A percentile compares a stretch with the other conserved stretches of the same genome.
Conservation (phyloP, 2,329 filamentous ascomycete species). For the Xylariaceae sp. region DNA sequence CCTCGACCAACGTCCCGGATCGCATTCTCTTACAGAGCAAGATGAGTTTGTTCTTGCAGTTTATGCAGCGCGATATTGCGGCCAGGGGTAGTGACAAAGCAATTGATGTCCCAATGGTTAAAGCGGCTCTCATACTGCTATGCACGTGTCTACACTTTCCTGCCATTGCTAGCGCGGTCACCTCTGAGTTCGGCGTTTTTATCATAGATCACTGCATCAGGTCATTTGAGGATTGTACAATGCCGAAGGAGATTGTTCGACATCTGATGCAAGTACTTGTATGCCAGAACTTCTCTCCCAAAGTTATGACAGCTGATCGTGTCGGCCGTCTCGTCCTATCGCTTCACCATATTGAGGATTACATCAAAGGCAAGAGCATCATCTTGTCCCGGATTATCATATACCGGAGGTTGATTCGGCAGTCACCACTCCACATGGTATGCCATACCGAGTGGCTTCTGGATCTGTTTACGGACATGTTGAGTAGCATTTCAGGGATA, state of each 20-base stretch:
- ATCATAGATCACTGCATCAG: slow-evolving; percentile 76
- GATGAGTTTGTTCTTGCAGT: slow-evolving; percentile 71
- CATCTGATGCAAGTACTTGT: slow-evolving; percentile 76
- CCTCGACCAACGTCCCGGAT: slow-evolving; percentile 78
- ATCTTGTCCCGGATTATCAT: slow-evolving; percentile 70
- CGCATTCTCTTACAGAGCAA: slow-evolving; percentile 66
- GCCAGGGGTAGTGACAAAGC: slow-evolving; percentile 51
- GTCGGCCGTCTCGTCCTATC: slow-evolving; percentile 65
- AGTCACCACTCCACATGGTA: slow-evolving; percentile 66
- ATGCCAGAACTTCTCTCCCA: slow-evolving; percentile 70
- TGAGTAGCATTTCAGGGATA: slow-evolving; percentile 73
- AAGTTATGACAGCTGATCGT: slow-evolving; percentile 67
- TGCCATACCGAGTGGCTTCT: slow-evolving; percentile 72
- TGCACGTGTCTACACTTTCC: slow-evolving; percentile 70
- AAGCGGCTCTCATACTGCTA: slow-evolving; percentile 72
- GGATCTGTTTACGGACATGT: slow-evolving; percentile 74
- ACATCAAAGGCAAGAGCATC: slow-evolving; percentile 75
- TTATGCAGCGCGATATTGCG: slow-evolving; percentile 75
- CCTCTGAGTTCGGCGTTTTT: slow-evolving; percentile 73
- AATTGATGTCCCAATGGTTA: slow-evolving; percentile 64
- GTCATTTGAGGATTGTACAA: slow-evolving; percentile 60
- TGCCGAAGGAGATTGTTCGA: slow-evolving; percentile 72
- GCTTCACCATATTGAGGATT: slow-evolving; percentile 66
- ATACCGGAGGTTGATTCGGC: slow-evolving; percentile 70
- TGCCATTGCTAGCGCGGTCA: slow-evolving; percentile 63